These are phyloP conservation scores for Plasmodium yoelii DNA, from an alignment of 169 alveolate genomes.

Conservation along the genomic window DNA sequence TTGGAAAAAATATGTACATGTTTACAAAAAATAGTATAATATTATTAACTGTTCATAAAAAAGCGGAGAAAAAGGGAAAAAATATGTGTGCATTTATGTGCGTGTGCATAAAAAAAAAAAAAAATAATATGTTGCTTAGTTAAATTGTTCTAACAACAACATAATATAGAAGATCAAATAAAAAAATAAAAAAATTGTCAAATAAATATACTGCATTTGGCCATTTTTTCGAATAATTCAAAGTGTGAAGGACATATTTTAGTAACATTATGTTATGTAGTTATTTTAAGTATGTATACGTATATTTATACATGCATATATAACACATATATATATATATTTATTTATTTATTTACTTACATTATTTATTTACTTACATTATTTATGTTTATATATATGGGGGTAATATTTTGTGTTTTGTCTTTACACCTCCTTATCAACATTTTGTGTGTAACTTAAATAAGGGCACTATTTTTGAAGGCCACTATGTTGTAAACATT, in stretches of 20 bases:
- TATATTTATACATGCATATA: neutral
- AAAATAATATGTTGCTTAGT: slow-evolving; percentile 29
- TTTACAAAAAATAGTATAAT: neutral
- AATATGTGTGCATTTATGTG: neutral
- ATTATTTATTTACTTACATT: neutral
- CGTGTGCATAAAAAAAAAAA: slow-evolving; percentile 4
- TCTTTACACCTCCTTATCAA: too few relatives aligned
- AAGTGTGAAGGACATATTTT: neutral
- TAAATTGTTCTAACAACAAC: slow-evolving; percentile 39
- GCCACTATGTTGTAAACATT: too few relatives aligned
- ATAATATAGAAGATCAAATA: neutral
- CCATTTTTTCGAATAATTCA: neutral
- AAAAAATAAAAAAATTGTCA: neutral
- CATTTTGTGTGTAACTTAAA: too few relatives aligned
- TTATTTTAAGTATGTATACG: neutral
- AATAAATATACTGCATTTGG: too few relatives aligned
- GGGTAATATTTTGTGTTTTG: too few relatives aligned
- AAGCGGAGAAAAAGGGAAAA: neutral
- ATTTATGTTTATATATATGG: neutral
- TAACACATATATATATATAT: too few relatives aligned
- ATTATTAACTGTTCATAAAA: slow-evolving; percentile 6
- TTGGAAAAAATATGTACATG: neutral
- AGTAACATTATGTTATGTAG: slow-evolving; percentile 9
- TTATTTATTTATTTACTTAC: neutral
- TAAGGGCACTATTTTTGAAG: too few relatives aligned